Percentiles rank a stretch among this genome's conserved stretches.
These are phyloP conservation scores for maize (Zea mays) DNA, from an alignment of 176 grass and related monocot species.

Conservation along the genomic window DNA sequence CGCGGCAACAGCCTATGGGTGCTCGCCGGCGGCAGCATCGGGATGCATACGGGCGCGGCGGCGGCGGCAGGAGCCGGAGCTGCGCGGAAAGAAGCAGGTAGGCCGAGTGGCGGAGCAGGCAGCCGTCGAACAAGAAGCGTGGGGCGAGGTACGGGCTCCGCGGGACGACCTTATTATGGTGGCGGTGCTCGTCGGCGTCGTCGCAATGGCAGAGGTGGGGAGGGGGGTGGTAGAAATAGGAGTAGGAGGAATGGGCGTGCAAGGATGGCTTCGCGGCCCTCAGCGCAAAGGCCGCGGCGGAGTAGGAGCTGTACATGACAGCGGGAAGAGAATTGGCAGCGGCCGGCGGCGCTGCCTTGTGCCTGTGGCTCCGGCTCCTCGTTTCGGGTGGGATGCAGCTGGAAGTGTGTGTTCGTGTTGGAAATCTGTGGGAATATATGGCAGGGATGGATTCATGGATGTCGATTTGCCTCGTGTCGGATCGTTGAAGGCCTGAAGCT, in stretches of 20 bases:
- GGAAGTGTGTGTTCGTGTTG: constrained; percentile 25
- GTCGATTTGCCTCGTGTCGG: no score
- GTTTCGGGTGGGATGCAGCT: constrained; percentile 19
- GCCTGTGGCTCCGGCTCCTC: no score
- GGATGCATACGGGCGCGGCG: neutral
- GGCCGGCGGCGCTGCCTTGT: neutral
- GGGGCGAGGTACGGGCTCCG: constrained; percentile 25
- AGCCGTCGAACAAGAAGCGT: constrained; percentile 44
- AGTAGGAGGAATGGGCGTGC: constrained; percentile 27
- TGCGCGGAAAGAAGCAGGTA: constrained; percentile 45
- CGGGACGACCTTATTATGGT: constrained; percentile 32
- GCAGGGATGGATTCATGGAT: no score
- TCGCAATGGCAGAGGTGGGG: constrained; percentile 35
- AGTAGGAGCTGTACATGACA: constrained; percentile 63
- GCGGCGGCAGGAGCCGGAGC: constrained; percentile 37
- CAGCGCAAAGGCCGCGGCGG: constrained; percentile 36
- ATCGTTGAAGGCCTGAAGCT: no score
- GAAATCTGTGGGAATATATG: neutral
- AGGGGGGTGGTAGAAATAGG: constrained; percentile 15
- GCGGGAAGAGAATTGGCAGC: neutral
- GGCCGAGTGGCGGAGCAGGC: constrained; percentile 52
- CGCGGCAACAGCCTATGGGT: neutral
- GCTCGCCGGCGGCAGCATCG: constrained; percentile 39
- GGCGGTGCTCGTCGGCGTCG: constrained; percentile 10
- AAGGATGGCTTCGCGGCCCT: constrained; percentile 51